Percentiles rank a stretch among this genome's conserved stretches.
Conservation (phyloP, 345 rosid genomes). For the Linum trigynum region DNA sequence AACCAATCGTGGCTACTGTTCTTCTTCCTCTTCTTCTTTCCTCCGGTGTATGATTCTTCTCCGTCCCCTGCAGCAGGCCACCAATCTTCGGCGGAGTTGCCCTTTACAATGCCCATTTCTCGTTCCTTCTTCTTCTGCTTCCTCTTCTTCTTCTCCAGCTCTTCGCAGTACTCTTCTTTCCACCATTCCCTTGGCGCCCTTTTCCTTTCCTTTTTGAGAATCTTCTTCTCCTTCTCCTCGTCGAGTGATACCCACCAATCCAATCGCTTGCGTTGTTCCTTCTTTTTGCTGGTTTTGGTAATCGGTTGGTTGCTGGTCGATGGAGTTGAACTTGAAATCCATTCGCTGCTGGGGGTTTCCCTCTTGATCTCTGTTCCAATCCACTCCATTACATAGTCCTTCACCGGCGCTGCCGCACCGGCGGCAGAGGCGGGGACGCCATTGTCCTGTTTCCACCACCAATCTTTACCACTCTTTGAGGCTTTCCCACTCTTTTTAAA, state of each 20-base stretch:
- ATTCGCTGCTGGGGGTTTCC: constrained; percentile 67
- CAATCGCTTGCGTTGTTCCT: constrained; percentile 34
- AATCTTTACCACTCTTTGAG: constrained; percentile 21
- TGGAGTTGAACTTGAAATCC: constrained; percentile 40
- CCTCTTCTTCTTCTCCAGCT: constrained; percentile 53
- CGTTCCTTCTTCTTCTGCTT: constrained; percentile 46
- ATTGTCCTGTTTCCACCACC: constrained; percentile 19
- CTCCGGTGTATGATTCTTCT: constrained; percentile 30
- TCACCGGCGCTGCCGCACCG: constrained; percentile 40
- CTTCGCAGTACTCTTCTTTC: constrained; percentile 89
- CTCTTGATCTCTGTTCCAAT: constrained; percentile 73
- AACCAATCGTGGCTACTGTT: constrained; percentile 65
- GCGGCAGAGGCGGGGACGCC: background rate
- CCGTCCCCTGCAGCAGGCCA: constrained; percentile 39
- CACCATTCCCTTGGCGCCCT: constrained; percentile 93
- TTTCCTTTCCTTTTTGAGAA: constrained; percentile 46
- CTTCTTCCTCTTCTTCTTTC: constrained; percentile 44
- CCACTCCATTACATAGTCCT: constrained; percentile 91
- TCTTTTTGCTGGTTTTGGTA: constrained; percentile 37
- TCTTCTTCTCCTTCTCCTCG: constrained; percentile 47
- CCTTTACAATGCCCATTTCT: constrained; percentile 16
- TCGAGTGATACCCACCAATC: constrained; percentile 93
- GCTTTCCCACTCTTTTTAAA: constrained; percentile 18
- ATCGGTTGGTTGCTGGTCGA: constrained; percentile 17
- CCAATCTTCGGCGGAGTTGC: constrained; percentile 33